These are phyloP conservation scores for Aspergillus cavernicola DNA, from an alignment of 495 filamentous ascomycete species.

Conservation along the genomic window DNA sequence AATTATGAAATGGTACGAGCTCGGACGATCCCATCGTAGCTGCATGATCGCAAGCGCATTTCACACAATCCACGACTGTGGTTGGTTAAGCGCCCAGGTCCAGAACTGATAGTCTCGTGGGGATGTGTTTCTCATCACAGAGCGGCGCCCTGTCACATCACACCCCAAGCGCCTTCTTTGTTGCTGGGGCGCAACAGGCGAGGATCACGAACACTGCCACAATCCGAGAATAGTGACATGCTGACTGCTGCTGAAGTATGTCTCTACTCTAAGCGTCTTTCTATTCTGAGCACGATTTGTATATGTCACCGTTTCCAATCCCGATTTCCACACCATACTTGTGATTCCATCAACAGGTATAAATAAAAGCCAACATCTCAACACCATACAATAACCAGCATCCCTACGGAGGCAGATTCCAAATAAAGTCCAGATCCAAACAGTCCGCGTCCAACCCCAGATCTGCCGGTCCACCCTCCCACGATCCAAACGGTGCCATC, in stretches of 20 bases:
- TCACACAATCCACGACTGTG: conserved; percentile 1
- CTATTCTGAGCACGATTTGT: no score
- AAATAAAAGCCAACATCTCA: no score
- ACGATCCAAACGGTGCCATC: conserved; percentile 34
- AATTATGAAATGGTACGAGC: not conserved
- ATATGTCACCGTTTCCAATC: no score
- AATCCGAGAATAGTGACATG: conserved; percentile 1
- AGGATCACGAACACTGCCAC: conserved; percentile 12
- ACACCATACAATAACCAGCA: no score
- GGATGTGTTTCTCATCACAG: conserved; percentile 24
- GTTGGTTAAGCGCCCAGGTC: conserved; percentile 1
- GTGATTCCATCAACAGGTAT: no score
- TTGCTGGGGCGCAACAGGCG: no score
- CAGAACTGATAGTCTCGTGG: conserved; percentile 18
- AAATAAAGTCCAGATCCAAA: conserved; percentile 33
- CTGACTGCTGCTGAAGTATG: not conserved
- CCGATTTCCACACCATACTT: no score
- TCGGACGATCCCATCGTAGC: conserved; percentile 2
- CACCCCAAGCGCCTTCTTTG: conserved; percentile 14
- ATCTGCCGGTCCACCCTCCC: conserved; percentile 16
- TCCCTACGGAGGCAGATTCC: conserved; percentile 27
- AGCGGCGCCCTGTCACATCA: conserved; percentile 25
- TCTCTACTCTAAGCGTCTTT: not conserved
- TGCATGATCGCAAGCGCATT: conserved; percentile 9
- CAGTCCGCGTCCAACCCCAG: conserved; percentile 24